Evolutionary conservation across 306 rosid genomes (phyloP), one percentile per base, ranked within the genome.

Genomic region (Prosopis cineraria): DNA sequence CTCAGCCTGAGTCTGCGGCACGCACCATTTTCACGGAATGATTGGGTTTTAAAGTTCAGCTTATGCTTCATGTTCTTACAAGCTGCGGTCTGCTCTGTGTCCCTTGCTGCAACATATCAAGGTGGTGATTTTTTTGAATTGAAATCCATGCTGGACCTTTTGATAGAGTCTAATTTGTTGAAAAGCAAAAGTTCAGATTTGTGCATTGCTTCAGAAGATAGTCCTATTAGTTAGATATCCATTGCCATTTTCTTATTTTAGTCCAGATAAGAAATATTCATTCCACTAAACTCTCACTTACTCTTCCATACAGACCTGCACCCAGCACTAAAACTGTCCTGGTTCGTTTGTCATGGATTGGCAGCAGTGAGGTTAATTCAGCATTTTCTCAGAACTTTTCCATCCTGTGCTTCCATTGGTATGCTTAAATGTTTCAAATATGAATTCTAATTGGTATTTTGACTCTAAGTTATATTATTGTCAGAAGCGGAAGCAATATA

Each of bases 401-500:
- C 99, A 1, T 87, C 89, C 68, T 93, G 98, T 87, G 93, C 98
- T 84, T 95, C 98, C 72, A 84, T 93, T 45, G 99, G 99, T 95
- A 86, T 62, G 90, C 70, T n/a, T 34, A 5, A 0, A 3, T 64
- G 40, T 56, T 75, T 71, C 33, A 27, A 45, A 47, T 14, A 10
- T 6, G 25, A 60, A 37, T 53, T 73, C 34, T 79, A 65, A 31
- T 75, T 7, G 16, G 73, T 60, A 12, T 68, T 65, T 56, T 24
- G 68, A 58, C 30, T 65, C 27, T 14, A 12, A 10, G 19, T 82
- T 75, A 50, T 66, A 43, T 75, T 47, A 13, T 63, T 48, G 22
- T 62, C 40, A 45, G 20, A 17, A 24, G 44, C 75, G 64, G 43
- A 65, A 74, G 44, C 27, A 10, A 68, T 11, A 41, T 27, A 25